Percentiles rank a stretch among this genome's conserved stretches.
phyloP scores from a whole-genome alignment of 2,329 filamentous ascomycete genomes.

The Xenoacremonium recifei region DNA sequence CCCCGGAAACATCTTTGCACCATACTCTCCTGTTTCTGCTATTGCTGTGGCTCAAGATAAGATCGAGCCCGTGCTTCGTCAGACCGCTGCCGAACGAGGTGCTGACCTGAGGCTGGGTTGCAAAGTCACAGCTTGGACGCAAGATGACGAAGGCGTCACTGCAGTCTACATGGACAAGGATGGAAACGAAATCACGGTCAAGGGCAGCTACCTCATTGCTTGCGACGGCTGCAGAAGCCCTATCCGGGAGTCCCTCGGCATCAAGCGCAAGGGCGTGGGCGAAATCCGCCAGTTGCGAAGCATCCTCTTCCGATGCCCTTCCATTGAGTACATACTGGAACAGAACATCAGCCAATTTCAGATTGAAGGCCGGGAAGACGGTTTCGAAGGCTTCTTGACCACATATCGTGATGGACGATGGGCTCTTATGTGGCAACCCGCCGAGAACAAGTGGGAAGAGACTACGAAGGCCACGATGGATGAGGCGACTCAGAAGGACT shows the following conservation, averaged over 20 bases:
- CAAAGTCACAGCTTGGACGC: slow-evolving; percentile 26
- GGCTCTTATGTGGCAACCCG: slow-evolving; percentile 16
- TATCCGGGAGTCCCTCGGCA: slow-evolving; percentile 25
- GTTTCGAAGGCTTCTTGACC: slow-evolving; percentile 24
- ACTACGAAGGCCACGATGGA: slow-evolving; percentile 4
- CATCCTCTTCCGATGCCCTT: slow-evolving; percentile 32
- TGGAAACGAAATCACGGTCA: slow-evolving; percentile 18
- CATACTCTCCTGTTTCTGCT: slow-evolving; percentile 18
- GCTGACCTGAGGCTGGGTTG: slow-evolving; percentile 34
- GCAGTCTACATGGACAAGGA: slow-evolving; percentile 3
- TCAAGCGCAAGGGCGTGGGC: slow-evolving; percentile 27
- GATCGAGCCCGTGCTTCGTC: slow-evolving; percentile 37
- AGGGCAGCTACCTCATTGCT: slow-evolving; percentile 35
- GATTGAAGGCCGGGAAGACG: slow-evolving; percentile 24
- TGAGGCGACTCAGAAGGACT: slow-evolving; percentile 5
- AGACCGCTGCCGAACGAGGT: slow-evolving; percentile 29
- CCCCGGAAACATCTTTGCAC: neutral
- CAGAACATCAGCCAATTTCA: slow-evolving; percentile 32
- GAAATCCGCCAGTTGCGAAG: slow-evolving; percentile 32
- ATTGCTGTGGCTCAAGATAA: slow-evolving; percentile 36
- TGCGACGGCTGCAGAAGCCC: slow-evolving; percentile 34
- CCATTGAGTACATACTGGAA: slow-evolving; percentile 24
- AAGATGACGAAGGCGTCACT: slow-evolving; percentile 13
- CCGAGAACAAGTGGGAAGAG: no score
- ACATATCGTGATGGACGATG: slow-evolving; percentile 23